Conservation (phyloP, 2,329 filamentous ascomycete species). For the Ilyonectria mors-panacis region DNA sequence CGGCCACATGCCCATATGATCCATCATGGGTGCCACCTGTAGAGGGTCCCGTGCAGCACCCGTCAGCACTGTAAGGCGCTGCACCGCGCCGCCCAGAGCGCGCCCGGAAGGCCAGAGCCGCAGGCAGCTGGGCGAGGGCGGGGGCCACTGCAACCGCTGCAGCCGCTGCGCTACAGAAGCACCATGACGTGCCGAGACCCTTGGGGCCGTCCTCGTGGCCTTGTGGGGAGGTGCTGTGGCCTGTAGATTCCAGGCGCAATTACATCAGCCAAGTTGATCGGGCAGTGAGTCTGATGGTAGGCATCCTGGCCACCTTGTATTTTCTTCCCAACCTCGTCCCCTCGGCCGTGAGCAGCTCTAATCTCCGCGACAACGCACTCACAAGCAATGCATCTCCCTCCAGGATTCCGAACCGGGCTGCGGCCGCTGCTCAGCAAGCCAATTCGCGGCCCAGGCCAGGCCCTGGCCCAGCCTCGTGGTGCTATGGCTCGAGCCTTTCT, state of each 20-base stretch:
- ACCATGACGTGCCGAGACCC: slow-evolving; percentile 15
- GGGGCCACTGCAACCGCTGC: slow-evolving; percentile 19
- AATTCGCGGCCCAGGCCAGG: background rate
- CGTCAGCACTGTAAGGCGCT: background rate
- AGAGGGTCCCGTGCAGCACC: background rate
- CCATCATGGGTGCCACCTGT: background rate
- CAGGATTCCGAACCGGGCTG: slow-evolving; percentile 12
- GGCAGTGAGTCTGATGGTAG: background rate
- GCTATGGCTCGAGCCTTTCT: slow-evolving; percentile 35
- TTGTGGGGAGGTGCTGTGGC: background rate
- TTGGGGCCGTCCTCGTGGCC: slow-evolving; percentile 20
- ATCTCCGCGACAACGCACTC: background rate
- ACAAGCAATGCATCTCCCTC: slow-evolving; percentile 16
- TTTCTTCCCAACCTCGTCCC: slow-evolving; percentile 2
- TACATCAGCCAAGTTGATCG: slow-evolving; percentile 13
- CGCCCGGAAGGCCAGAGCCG: background rate
- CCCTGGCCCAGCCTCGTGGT: background rate
- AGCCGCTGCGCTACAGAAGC: slow-evolving; percentile 21
- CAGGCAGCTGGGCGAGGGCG: background rate
- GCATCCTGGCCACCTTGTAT: background rate
- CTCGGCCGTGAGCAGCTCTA: background rate
- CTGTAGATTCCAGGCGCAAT: background rate
- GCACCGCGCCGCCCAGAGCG: background rate
- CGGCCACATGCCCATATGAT: background rate
- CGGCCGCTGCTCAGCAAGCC: slow-evolving; percentile 15